Conservation (phyloP, 441 rosid species). For the Erysimum cheiri region DNA sequence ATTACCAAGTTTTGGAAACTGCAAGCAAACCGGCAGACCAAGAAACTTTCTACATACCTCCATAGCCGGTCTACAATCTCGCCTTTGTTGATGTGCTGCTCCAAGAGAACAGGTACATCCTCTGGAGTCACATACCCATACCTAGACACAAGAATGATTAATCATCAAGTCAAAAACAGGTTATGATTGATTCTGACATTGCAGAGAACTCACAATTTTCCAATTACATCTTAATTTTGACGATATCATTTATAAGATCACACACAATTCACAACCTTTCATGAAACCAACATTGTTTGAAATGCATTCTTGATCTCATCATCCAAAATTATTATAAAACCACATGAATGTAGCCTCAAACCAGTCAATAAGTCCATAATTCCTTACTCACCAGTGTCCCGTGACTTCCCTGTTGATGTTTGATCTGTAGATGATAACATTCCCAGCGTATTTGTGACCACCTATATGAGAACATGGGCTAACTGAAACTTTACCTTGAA, state of each 20-base stretch:
- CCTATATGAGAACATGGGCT: constrained; percentile 97
- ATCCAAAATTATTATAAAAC: neutral
- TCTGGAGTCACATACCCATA: constrained; percentile 95
- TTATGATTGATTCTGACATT: neutral
- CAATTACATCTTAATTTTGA: neutral
- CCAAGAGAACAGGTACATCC: constrained; percentile 73
- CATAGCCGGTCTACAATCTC: constrained; percentile 84
- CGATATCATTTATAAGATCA: constrained; percentile 6
- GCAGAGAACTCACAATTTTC: constrained; percentile 4
- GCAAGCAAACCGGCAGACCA: constrained; percentile 16
- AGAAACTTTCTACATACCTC: constrained; percentile 63
- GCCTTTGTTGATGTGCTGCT: constrained; percentile 85
- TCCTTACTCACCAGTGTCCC: constrained; percentile 80
- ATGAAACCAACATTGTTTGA: neutral
- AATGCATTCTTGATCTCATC: constrained; percentile 10
- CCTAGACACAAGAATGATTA: constrained; percentile 51
- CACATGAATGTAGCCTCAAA: constrained; percentile 21
- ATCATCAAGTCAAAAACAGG: constrained; percentile 29
- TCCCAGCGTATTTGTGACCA: constrained; percentile 96
- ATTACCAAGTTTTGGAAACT: constrained; percentile 18
- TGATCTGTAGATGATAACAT: constrained; percentile 75
- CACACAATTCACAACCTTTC: constrained; percentile 2
- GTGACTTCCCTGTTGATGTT: constrained; percentile 59
- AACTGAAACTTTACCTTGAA: constrained; percentile 87
- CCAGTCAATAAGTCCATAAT: neutral